These are phyloP conservation scores for Diversispora epigaea DNA, from an alignment of 192 early-diverging fungal species.

Conservation along the genomic window DNA sequence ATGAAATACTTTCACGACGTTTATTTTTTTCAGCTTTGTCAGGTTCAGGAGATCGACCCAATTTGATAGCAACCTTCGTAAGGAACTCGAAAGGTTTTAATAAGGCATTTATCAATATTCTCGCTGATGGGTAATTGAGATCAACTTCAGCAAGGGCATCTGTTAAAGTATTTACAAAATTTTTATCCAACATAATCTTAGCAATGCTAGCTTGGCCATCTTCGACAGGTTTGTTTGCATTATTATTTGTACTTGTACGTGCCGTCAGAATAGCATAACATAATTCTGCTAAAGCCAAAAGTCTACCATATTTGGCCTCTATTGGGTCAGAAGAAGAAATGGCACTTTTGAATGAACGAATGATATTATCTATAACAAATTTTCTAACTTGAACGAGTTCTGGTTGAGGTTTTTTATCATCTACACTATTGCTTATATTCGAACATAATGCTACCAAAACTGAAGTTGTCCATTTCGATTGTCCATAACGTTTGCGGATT, in stretches of 20 bases:
- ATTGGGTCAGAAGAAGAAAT: constrained; percentile 48
- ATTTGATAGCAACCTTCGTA: constrained; percentile 83
- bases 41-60: constrained; percentile 68
- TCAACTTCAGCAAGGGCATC: constrained; percentile 82
- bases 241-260: constrained; percentile 35
- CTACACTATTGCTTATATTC: constrained; percentile 41
- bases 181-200: constrained; percentile 86
- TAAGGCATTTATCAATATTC: constrained; percentile 70
- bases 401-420: constrained; percentile 53
- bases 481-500: constrained; percentile 55
- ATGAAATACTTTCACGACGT: constrained; percentile 46
- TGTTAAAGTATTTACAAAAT: constrained; percentile 77
- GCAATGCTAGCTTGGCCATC: constrained; percentile 62
- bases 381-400: constrained; percentile 62
- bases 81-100: constrained; percentile 87
- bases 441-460: constrained; percentile 63
- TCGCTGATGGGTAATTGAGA: constrained; percentile 83
- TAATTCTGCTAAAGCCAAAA: constrained; percentile 67
- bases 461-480: constrained; percentile 68
- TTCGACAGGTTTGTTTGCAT: constrained; percentile 44
- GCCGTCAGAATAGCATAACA: constrained; percentile 66
- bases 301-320: constrained; percentile 64
- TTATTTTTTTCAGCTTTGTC: constrained; percentile 43
- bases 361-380: constrained; percentile 67
- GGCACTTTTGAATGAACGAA: constrained; percentile 63